Percentiles rank a stretch among this genome's conserved stretches.
These are phyloP conservation scores for Phylloporus sp. DNA, from an alignment of 768 basidiomycete genomes.

Conservation along the genomic window DNA sequence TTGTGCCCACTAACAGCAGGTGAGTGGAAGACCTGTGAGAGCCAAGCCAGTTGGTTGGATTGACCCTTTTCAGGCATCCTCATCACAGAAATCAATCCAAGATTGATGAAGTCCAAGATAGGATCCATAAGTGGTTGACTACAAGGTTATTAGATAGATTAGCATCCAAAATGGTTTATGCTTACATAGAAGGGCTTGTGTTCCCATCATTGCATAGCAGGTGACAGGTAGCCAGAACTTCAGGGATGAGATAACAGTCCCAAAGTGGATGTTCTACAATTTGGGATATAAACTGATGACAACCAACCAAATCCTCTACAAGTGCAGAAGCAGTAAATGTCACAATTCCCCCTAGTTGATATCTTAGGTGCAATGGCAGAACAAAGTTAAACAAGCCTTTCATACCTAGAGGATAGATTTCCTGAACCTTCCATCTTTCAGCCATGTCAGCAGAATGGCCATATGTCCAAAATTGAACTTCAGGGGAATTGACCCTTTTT, in stretches of 20 bases:
- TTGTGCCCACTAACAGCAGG: conserved; percentile 30
- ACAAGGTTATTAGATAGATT: neutral
- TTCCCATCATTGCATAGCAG: conserved; percentile 6
- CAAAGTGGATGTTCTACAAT: conserved; percentile 62
- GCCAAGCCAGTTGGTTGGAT: conserved; percentile 18
- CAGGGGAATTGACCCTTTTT: conserved; percentile 40
- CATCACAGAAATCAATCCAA: conserved; percentile 53
- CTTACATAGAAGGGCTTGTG: conserved; percentile 8
- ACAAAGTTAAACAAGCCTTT: neutral
- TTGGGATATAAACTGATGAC: conserved; percentile 46
- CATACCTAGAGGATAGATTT: conserved; percentile 67
- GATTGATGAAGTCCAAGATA: conserved; percentile 37
- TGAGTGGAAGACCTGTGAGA: conserved; percentile 20
- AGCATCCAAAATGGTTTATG: neutral
- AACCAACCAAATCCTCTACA: conserved; percentile 46
- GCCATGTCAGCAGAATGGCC: conserved; percentile 56
- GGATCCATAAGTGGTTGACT: conserved; percentile 16
- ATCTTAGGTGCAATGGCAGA: neutral
- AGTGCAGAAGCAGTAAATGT: conserved; percentile 68
- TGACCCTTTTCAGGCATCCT: conserved; percentile 43
- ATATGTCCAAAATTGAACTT: conserved; percentile 62
- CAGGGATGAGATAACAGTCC: conserved; percentile 64
- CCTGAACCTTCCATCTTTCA: conserved; percentile 58
- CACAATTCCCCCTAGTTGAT: conserved; percentile 58
- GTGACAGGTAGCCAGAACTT: conserved; percentile 49